These are phyloP conservation scores for Triticum timopheevii DNA, from an alignment of 176 grass and related monocot genomes.

Conservation along the genomic window DNA sequence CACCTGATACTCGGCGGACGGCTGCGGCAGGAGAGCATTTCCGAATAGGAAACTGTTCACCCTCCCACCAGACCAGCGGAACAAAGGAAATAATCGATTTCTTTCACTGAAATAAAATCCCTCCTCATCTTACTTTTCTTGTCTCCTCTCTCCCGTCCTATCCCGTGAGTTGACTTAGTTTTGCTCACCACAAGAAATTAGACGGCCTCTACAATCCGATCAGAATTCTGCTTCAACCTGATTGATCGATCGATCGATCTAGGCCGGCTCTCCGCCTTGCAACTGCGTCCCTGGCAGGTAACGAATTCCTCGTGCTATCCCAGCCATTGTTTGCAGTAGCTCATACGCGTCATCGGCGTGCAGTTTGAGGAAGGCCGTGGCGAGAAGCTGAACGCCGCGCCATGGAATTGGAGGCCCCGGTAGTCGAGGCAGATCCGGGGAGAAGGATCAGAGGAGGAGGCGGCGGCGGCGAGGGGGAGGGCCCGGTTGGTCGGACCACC, in stretches of 20 bases:
- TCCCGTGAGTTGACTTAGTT: neutral
- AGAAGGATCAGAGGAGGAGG: neutral
- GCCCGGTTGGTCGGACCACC: neutral
- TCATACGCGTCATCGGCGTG: neutral
- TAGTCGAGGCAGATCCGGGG: conserved; percentile 3
- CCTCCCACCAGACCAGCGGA: neutral
- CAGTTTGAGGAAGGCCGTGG: neutral
- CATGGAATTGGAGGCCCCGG: neutral
- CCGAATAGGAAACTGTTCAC: neutral
- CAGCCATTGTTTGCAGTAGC: neutral
- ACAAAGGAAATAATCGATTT: neutral
- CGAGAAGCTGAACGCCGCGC: neutral
- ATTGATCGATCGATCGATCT: too few species aligned
- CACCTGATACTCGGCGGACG: neutral
- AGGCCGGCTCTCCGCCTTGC: neutral
- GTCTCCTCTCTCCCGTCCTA: neutral
- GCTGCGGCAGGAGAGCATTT: neutral
- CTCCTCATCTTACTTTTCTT: neutral
- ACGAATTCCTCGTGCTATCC: neutral
- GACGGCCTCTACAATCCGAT: neutral
- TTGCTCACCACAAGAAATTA: neutral
- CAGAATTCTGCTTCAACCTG: neutral
- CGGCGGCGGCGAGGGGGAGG: neutral
- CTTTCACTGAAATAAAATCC: neutral
- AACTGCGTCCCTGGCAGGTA: neutral